These are phyloP conservation scores for Xylariaceae sp. DNA, from an alignment of 2,329 filamentous ascomycete genomes.

Conservation along the genomic window DNA sequence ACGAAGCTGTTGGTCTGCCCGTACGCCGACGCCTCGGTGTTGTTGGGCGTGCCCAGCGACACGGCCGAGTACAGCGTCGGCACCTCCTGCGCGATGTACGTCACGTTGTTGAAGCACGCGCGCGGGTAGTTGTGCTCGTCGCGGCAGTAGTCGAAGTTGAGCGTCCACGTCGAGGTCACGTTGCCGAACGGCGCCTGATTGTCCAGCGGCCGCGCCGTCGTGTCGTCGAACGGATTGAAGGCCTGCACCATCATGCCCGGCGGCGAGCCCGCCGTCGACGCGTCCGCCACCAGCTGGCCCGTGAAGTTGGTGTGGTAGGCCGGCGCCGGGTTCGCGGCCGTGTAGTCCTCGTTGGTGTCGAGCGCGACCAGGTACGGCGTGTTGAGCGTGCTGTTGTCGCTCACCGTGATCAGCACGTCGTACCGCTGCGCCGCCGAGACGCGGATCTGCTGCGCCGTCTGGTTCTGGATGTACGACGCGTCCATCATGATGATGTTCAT, in stretches of 20 bases:
- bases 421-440: slow-evolving; percentile 38
- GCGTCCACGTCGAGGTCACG: slow-evolving; percentile 47
- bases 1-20: slow-evolving; percentile 36
- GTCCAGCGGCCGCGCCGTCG: slow-evolving; percentile 49
- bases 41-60: slow-evolving; percentile 41
- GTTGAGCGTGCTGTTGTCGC: slow-evolving; percentile 30
- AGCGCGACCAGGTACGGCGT: slow-evolving; percentile 36
- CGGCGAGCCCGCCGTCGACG: slow-evolving; percentile 18
- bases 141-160: slow-evolving; percentile 51
- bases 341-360: slow-evolving; percentile 36
- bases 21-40: slow-evolving; percentile 34
- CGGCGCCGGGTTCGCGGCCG: slow-evolving; percentile 15
- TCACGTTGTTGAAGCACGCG: slow-evolving; percentile 55
- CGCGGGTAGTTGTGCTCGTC: slow-evolving; percentile 57
- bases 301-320: slow-evolving; percentile 31
- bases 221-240: slow-evolving; percentile 54
- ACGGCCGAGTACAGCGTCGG: slow-evolving; percentile 67
- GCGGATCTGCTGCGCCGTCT: slow-evolving; percentile 30
- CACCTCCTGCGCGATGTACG: slow-evolving; percentile 61
- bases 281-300: slow-evolving; percentile 34
- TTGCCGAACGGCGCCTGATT: slow-evolving; percentile 39
- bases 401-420: slow-evolving; percentile 36
- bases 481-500: slow-evolving; percentile 41
- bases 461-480: slow-evolving; percentile 30
- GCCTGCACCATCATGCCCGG: slow-evolving; percentile 23